phyloP scores from a whole-genome alignment of 2,329 filamentous ascomycete species.

The Neofusicoccum kwambonambiense region DNA sequence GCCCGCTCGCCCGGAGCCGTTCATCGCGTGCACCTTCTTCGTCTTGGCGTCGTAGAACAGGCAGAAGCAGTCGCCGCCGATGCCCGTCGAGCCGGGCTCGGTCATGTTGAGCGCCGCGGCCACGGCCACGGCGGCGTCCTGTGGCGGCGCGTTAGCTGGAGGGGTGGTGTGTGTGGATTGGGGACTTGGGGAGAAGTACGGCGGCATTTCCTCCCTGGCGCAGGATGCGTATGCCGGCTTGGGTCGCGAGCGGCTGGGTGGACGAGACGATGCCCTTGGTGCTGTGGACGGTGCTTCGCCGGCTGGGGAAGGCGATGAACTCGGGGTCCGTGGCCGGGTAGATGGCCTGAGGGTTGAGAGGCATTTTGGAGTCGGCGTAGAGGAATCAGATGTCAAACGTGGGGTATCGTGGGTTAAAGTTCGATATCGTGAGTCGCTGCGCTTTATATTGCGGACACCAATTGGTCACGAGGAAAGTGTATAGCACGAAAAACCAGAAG shows the following conservation, averaged over 20 bases:
- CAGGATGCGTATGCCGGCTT: conserved; percentile 83
- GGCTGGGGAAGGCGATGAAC: conserved; percentile 69
- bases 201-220: conserved; percentile 89
- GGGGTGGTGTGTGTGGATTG: not conserved
- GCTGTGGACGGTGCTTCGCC: conserved; percentile 89
- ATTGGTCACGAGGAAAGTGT: not conserved
- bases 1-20: conserved; percentile 86
- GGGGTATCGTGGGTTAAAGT: not conserved
- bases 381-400: not conserved
- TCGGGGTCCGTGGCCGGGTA: conserved; percentile 50
- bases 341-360: conserved; percentile 47
- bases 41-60: conserved; percentile 84
- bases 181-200: conserved; percentile 47
- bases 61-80: conserved; percentile 97
- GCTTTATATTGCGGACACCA: no score
- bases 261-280: conserved; percentile 88
- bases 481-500: not conserved
- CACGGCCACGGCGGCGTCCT: conserved; percentile 96
- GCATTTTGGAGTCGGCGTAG: conserved; percentile 35
- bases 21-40: conserved; percentile 79
- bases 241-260: conserved; percentile 84
- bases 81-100: conserved; percentile 88
- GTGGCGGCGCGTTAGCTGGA: not conserved
- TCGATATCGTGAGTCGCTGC: not conserved
- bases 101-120: conserved; percentile 91